phyloP scores from a whole-genome alignment of 306 rosid genomes.

The Canavalia ensiformis region DNA sequence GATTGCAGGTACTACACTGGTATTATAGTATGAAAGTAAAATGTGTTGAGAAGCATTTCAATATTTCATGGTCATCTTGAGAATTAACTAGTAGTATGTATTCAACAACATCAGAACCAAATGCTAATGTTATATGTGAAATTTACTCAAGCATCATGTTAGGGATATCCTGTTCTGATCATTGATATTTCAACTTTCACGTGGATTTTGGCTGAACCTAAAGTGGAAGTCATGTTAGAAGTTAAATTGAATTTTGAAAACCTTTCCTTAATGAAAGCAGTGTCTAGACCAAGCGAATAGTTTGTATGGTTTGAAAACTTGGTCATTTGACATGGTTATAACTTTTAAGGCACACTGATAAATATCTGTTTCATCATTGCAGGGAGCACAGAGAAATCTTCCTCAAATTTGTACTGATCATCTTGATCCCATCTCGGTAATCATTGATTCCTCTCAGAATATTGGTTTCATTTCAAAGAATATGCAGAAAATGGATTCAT shows the following conservation, averaged over 20 bases:
- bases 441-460: constrained; percentile 3
- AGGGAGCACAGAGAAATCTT: constrained; percentile 74
- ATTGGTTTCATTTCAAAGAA: constrained; percentile 38
- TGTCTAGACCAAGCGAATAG: background rate
- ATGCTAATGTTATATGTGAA: constrained; percentile 14
- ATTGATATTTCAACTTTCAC: constrained; percentile 2
- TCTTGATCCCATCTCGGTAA: constrained; percentile 88
- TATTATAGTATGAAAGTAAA: constrained; percentile 3
- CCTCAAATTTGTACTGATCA: constrained; percentile 76
- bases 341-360: constrained; percentile 26
- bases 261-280: constrained; percentile 24
- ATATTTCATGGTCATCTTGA: constrained; percentile 38
- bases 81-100: background rate
- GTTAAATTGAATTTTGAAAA: constrained; percentile 28
- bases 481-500: constrained; percentile 9
- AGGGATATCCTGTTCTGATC: constrained; percentile 24
- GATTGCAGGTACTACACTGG: constrained; percentile 70
- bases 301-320: constrained; percentile 27
- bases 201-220: background rate
- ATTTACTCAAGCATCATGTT: constrained; percentile 14
- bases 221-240: background rate
- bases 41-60: constrained; percentile 12
- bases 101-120: constrained; percentile 35
- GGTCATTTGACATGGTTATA: constrained; percentile 10
- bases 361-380: constrained; percentile 46